Percentiles rank a stretch among this genome's conserved stretches.
Conservation (phyloP, 306 rosid species). For the Ammopiptanthus mongolicus region DNA sequence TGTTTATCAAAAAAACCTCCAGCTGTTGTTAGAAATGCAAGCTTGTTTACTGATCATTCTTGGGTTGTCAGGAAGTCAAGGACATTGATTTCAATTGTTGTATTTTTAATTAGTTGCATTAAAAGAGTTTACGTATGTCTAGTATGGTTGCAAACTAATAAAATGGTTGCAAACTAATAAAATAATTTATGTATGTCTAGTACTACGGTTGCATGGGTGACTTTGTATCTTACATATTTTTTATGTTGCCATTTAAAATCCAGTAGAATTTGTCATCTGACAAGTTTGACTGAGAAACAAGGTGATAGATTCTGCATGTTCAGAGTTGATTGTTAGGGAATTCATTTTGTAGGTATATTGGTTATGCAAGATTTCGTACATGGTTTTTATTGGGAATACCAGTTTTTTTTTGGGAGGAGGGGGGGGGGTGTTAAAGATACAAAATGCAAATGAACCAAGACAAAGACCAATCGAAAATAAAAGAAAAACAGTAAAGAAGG, state of each 20-base stretch:
- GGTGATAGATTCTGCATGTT: not conserved
- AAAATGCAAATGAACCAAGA: too few relatives aligned
- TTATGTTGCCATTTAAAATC: not conserved
- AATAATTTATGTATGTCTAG: too few relatives aligned
- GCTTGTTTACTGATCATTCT: not conserved
- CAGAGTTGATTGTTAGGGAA: not conserved
- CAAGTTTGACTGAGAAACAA: not conserved
- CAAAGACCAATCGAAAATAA: too few relatives aligned
- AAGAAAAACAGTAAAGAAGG: too few relatives aligned
- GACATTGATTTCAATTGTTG: not conserved
- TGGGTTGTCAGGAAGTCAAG: not conserved
- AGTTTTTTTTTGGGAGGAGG: too few relatives aligned
- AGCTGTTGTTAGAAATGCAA: not conserved
- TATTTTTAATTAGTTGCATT: not conserved
- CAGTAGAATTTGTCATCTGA: not conserved
- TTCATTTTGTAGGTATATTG: not conserved
- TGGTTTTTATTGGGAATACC: too few relatives aligned
- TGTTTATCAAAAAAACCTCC: not conserved
- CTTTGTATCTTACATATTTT: not conserved
- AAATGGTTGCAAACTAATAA: too few relatives aligned
- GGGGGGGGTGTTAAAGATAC: too few relatives aligned
- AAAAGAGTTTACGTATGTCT: not conserved
- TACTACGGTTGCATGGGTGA: not conserved
- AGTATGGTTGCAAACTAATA: too few relatives aligned
- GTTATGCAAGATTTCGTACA: not conserved